Evolutionary conservation across 495 filamentous ascomycete species (phyloP), one percentile per base, ranked within the genome.

Genomic region (Mytilinidion resinicola): DNA sequence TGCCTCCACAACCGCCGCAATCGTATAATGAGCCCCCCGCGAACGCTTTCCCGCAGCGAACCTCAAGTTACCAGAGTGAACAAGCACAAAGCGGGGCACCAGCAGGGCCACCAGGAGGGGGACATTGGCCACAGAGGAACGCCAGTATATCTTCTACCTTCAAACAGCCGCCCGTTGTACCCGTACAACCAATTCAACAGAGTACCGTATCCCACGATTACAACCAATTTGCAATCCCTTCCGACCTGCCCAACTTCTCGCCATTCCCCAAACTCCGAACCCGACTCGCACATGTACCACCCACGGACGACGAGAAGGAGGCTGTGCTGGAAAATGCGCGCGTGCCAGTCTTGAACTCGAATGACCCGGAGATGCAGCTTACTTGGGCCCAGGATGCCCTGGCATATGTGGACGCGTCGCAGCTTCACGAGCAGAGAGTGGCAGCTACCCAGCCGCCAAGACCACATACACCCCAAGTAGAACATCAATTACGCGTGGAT

Each of bases 301-400:
- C 90, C 1, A 90, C 89, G 60, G 91, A 96, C 73, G 92, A 96
- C 61, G 89, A 97, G 70, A 88, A 92, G 67, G 93, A 96, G 68
- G 83, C 84, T 14, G 89, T 85, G 51, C 75, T 98, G 36, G 90
- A 93, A 70, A 83, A 83, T 68, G 90, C 90, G 41, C 85, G 93
- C 39, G 72, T 84, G 56, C 79, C 86, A 43, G 91, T 98, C 17
- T 77, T 98, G 59, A 90, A 90, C 61, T 96, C 93, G 36, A 91
- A 95, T 62, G 91, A 98, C 68, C 90, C 92, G 36, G 87, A 95
- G 58, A 92, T 96, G 86, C 93, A 98, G 77, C 76, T 98, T 58
- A 86, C 88, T 35, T 98, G 93, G 93, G 93, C 95, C 41, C 86
- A 95, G 69, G 93, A 97, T 74, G 84, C 89, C 21, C 78, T 98